Conservation (phyloP, 2,329 filamentous ascomycete genomes). For the Hypoxylon sp. region DNA sequence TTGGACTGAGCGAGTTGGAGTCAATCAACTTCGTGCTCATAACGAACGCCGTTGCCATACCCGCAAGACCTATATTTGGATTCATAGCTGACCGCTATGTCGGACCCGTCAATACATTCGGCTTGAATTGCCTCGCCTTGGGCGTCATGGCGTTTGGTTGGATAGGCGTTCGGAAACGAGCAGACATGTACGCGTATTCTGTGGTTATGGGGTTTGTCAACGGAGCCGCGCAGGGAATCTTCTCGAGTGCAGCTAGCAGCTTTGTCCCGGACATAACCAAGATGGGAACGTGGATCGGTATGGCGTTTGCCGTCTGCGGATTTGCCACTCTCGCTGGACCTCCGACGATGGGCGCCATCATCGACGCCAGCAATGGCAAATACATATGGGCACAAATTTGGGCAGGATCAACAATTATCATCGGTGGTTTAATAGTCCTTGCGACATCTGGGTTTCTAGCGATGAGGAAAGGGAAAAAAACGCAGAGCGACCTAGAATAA, state of each 20-base stretch:
- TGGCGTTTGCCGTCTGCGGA: slow-evolving; percentile 37
- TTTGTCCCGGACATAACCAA: slow-evolving; percentile 35
- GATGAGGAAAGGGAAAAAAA: neutral
- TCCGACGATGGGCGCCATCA: slow-evolving; percentile 39
- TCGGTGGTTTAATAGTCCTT: slow-evolving; percentile 22
- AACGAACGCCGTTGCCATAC: slow-evolving; percentile 65
- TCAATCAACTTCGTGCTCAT: slow-evolving; percentile 68
- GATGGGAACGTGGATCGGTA: slow-evolving; percentile 42
- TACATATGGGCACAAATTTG: slow-evolving; percentile 38
- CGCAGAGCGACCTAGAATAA: slow-evolving; percentile 7
- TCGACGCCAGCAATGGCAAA: slow-evolving; percentile 34
- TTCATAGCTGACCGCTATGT: slow-evolving; percentile 62
- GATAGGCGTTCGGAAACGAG: slow-evolving; percentile 55
- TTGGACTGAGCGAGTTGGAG: slow-evolving; percentile 57
- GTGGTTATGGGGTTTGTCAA: slow-evolving; percentile 39
- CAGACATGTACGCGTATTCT: slow-evolving; percentile 37
- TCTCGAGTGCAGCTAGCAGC: slow-evolving; percentile 34
- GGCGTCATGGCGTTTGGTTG: slow-evolving; percentile 62
- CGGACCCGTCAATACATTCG: slow-evolving; percentile 64
- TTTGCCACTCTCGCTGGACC: slow-evolving; percentile 40
- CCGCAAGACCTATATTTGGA: slow-evolving; percentile 63
- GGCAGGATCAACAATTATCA: slow-evolving; percentile 34
- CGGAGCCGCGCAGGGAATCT: slow-evolving; percentile 39
- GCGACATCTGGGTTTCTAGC: slow-evolving; percentile 11
- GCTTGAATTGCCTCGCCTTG: slow-evolving; percentile 54